Percentiles rank a stretch among this genome's conserved stretches.
Evolutionary conservation across 1,139 yeast genomes (phyloP).

Genomic region (Sugiyamaella paludigena): DNA sequence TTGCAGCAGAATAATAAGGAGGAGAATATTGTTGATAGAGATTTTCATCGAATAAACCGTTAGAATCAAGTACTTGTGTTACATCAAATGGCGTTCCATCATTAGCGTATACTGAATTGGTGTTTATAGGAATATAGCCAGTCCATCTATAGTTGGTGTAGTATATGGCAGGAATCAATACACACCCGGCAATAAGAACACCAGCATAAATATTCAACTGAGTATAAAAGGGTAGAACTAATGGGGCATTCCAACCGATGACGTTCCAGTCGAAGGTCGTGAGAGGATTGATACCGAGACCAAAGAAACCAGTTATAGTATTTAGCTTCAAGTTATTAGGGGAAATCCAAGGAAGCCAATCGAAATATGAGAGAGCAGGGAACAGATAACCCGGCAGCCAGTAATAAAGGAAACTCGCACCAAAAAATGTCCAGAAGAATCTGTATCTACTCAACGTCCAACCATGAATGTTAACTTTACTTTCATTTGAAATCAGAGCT

Average conservation of each 20-base stretch:
- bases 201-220: slow-evolving; percentile 46
- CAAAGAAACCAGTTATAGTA: slow-evolving; percentile 57
- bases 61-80: slow-evolving; percentile 42
- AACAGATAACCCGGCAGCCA: slow-evolving; percentile 59
- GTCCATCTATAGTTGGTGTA: slow-evolving; percentile 53
- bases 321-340: slow-evolving; percentile 56
- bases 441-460: slow-evolving; percentile 50
- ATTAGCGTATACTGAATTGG: slow-evolving; percentile 49
- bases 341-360: slow-evolving; percentile 64
- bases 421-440: slow-evolving; percentile 44
- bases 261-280: slow-evolving; percentile 55
- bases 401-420: slow-evolving; percentile 47
- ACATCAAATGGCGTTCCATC: slow-evolving; percentile 47
- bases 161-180: slow-evolving; percentile 47
- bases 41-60: slow-evolving; percentile 36
- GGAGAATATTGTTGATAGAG: slow-evolving; percentile 44
- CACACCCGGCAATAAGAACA: slow-evolving; percentile 42
- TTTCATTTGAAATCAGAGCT: slow-evolving; percentile 48
- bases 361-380: slow-evolving; percentile 51
- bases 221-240: slow-evolving; percentile 49
- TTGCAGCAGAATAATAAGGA: slow-evolving; percentile 46
- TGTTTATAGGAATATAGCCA: slow-evolving; percentile 54
- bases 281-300: slow-evolving; percentile 57
- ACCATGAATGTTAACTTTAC: slow-evolving; percentile 43
- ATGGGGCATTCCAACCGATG: slow-evolving; percentile 30